Base-by-base conservation (phyloP, 768 basidiomycete species). In the Termitomyces sp. region DNA sequence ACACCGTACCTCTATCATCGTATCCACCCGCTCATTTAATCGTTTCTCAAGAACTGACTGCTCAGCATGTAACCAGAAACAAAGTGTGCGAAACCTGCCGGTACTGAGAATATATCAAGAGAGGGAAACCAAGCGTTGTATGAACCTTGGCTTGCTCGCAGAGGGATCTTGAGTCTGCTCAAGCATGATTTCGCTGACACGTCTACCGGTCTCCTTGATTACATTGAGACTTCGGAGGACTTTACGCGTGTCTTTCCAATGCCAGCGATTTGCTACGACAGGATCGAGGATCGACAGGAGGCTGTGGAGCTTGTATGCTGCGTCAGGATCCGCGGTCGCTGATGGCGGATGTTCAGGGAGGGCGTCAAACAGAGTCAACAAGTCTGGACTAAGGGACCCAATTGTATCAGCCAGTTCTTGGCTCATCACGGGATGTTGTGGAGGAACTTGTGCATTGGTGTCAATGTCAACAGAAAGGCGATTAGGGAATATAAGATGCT, bases 191-290 rank as follows among this genome's bases (percentile, higher is more conserved):
- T 90, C 86, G 63, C 89, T 92, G 1, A 88, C 77, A 47, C 72
- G 76, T 48, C 75, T 76, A 5, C 86, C 82, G 0, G 79, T 81
- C 56, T 92, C 85, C 72, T 84, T 87, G 56, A 94, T 84, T 30
- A 97, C 84, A 44, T 81, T 77, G 8, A 99, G 70, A 62, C 82
- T 91, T 38, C 94, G 79, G 11, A 91, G 70, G 6, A 98, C 90
- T 71, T 98, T 99, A 33, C 96, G 79, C 0, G 92, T 87, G 64
- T 99, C 97, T 61, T 79, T 81, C 96, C 96, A 98, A 68, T 99
- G 97, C 96, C 96, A 98, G 60, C 94, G 77, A 32, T 78, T 78
- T 0, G 90, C 92, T 46, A 93, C 83, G 0, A 67, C 63, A 0
- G 85, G 85, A 65, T 98, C 97, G 5, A 98, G 76, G 3, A 73